Evolutionary conservation across 225 moss, liverwort and hornwort genomes (phyloP).

Genomic region (Marchantia polymorpha): DNA sequence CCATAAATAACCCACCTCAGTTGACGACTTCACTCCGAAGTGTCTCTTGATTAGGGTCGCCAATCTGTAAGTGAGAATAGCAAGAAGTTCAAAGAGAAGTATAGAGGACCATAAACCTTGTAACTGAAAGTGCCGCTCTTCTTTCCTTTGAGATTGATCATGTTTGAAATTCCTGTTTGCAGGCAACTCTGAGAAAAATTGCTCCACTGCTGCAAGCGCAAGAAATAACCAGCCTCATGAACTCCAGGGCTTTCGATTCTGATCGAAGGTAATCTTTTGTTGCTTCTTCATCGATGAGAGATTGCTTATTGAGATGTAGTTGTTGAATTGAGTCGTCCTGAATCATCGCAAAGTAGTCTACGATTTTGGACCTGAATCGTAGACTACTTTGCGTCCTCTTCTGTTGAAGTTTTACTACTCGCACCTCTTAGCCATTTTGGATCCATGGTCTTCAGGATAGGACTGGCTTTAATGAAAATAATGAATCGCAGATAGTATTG

Average conservation of each 20-base stretch:
- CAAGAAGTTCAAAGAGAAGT: background rate
- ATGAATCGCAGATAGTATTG: too few species aligned
- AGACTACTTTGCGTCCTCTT: too few species aligned
- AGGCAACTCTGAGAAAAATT: slow-evolving; percentile 82
- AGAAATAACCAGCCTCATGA: slow-evolving; percentile 65
- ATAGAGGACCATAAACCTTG: background rate
- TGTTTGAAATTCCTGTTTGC: slow-evolving; percentile 22
- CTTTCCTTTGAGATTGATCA: background rate
- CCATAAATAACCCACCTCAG: background rate
- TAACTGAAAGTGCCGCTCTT: background rate
- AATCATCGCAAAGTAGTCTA: too few species aligned
- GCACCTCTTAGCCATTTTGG: too few species aligned
- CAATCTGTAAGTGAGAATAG: background rate
- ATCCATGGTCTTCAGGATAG: too few species aligned
- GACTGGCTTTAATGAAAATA: too few species aligned
- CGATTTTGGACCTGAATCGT: background rate
- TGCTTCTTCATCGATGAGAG: background rate
- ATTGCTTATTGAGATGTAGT: background rate
- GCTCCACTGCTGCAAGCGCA: slow-evolving; percentile 82
- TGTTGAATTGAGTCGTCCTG: background rate
- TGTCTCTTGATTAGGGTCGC: background rate
- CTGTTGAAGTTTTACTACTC: too few species aligned
- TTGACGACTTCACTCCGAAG: background rate
- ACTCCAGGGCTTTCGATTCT: slow-evolving; percentile 64
- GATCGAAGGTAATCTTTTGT: slow-evolving; percentile 36